A percentile compares a stretch with the other conserved stretches of the same genome.
phyloP scores from a whole-genome alignment of 2,329 filamentous ascomycete genomes.

The Talaromyces islandicus region DNA sequence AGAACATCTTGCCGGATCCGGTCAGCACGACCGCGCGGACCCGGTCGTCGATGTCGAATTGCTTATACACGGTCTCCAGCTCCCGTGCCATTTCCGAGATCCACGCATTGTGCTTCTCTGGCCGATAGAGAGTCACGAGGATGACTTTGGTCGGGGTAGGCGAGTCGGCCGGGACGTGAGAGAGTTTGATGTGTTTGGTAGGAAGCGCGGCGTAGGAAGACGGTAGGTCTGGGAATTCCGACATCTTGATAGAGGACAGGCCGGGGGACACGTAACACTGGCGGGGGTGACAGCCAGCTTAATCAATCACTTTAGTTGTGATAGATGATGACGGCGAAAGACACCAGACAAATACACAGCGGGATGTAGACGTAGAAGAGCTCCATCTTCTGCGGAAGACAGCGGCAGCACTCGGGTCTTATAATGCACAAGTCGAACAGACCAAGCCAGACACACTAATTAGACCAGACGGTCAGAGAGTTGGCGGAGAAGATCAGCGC shows the following conservation, averaged over 20 bases:
- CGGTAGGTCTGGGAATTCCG: neutral
- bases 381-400: conserved; percentile 19
- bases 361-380: conserved; percentile 28
- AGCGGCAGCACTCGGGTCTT: neutral
- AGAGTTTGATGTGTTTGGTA: conserved; percentile 15
- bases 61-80: conserved; percentile 49
- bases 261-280: neutral
- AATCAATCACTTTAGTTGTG: conserved; percentile 18
- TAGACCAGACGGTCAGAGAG: neutral
- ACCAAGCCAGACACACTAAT: too few species aligned
- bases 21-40: conserved; percentile 53
- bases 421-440: neutral
- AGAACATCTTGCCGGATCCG: conserved; percentile 51
- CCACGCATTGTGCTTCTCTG: conserved; percentile 56
- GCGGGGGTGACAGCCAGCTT: neutral
- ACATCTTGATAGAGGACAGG: neutral
- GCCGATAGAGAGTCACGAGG: conserved; percentile 59
- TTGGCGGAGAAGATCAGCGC: neutral
- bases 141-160: conserved; percentile 55
- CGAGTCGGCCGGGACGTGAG: conserved; percentile 34
- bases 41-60: conserved; percentile 49
- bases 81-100: conserved; percentile 54
- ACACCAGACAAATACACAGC: conserved; percentile 31
- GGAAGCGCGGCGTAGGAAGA: conserved; percentile 6
- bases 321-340: conserved; percentile 32